Conservation (phyloP, 768 basidiomycete genomes). For the Dioszegia hungarica region DNA sequence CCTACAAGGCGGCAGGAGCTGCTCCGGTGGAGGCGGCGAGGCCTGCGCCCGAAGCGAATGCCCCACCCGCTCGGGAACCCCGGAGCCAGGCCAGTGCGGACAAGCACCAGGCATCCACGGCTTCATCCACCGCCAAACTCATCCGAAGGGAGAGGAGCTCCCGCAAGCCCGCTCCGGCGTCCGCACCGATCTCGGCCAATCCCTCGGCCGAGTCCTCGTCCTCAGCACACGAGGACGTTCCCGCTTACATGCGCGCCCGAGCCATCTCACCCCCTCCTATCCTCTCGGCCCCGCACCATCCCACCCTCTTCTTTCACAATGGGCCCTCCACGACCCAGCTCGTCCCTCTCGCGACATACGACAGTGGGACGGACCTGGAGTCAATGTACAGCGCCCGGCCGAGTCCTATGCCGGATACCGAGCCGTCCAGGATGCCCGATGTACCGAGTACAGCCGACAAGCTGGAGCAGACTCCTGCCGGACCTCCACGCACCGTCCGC, state of each 20-base stretch:
- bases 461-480: slow-evolving; percentile 2
- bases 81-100: too few species aligned
- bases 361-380: slow-evolving; percentile 2
- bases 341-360: slow-evolving; percentile 1
- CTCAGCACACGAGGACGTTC: slow-evolving; percentile 3
- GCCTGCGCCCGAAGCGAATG: not conserved
- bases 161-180: not conserved
- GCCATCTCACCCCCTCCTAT: slow-evolving; percentile 24
- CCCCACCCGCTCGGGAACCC: too few species aligned
- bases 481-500: not conserved
- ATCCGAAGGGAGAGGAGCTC: not conserved
- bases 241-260: slow-evolving; percentile 33
- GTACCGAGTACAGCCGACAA: slow-evolving; percentile 26
- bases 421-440: slow-evolving; percentile 14
- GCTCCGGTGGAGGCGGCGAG: not conserved
- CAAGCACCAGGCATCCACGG: too few species aligned
- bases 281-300: slow-evolving; percentile 30
- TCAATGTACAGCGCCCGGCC: slow-evolving; percentile 3
- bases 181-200: not conserved
- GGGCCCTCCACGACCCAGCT: slow-evolving; percentile 1
- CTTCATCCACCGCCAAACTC: not conserved
- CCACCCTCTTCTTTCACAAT: slow-evolving; percentile 36
- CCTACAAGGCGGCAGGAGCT: not conserved
- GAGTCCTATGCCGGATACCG: not conserved
- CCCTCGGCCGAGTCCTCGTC: slow-evolving; percentile 3